A percentile compares a stretch with the other conserved stretches of the same genome.
These are phyloP conservation scores for Pseudomonodictys pantanalensis DNA, from an alignment of 495 filamentous ascomycete species.

Conservation along the genomic window DNA sequence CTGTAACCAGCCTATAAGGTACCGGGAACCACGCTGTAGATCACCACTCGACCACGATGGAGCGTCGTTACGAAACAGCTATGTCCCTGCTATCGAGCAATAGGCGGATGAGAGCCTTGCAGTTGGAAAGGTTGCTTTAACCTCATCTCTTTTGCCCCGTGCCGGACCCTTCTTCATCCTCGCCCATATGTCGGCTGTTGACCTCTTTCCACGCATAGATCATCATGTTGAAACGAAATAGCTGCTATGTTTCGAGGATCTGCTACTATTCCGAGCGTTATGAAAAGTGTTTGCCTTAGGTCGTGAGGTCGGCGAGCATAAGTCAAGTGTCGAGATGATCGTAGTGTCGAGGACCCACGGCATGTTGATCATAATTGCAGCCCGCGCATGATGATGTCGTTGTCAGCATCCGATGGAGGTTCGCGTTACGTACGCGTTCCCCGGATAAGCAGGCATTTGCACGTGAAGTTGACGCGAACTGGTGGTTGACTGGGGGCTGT, in stretches of 20 bases:
- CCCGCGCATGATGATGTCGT: constrained; percentile 3
- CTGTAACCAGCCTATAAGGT: too few species aligned
- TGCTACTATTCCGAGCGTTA: too few species aligned
- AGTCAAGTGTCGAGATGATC: background rate
- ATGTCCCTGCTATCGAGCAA: too few species aligned
- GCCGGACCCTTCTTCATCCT: background rate
- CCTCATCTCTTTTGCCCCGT: background rate
- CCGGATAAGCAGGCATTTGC: background rate
- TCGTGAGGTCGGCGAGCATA: background rate
- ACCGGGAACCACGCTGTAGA: too few species aligned
- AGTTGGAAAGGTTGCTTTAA: background rate
- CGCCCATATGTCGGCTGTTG: background rate
- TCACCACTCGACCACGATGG: too few species aligned
- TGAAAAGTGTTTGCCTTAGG: background rate
- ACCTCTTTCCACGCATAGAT: background rate
- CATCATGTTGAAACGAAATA: background rate
- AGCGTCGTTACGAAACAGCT: too few species aligned
- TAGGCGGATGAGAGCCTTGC: background rate
- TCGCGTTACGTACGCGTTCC: background rate
- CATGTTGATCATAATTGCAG: background rate
- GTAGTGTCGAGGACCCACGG: background rate
- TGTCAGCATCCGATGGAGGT: background rate
- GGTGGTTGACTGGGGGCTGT: background rate
- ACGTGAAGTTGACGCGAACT: background rate
- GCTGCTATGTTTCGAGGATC: background rate